Base-by-base conservation (phyloP, 2,329 filamentous ascomycete genomes). In the Tolypocladium cylindrosporum region DNA sequence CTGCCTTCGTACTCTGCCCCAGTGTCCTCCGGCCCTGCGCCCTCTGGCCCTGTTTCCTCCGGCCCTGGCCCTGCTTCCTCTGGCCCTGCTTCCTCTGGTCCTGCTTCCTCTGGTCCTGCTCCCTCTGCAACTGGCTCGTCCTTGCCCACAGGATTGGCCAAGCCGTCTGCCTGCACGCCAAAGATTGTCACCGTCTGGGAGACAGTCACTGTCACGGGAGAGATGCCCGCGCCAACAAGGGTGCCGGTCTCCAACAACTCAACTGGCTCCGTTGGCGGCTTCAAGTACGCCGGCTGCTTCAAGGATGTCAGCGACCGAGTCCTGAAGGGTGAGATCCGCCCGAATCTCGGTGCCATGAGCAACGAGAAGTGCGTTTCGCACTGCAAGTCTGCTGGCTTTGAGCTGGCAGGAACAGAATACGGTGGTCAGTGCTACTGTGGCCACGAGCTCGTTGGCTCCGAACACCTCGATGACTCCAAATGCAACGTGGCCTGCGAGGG, bases 371-470 rank as follows among this genome's bases (percentile, higher is more conserved):
- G 81, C 64, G 71, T 80, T 54, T 66, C 70, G 6, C 76, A 78
- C 66, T 85, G 82, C 67, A 68, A 74, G 9, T 62, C 58, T 8
- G 67, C 69, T 14, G 73, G 74, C 19, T 78, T 72, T 64, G 63
- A 63, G 8, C 72, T 79, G 50, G 79, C 80, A 8, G 81, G 79
- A 8, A 70, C 80, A 1, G 79, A 84, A 65, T 80, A 78, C 62
- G 71, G 69, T 27, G 69, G 70, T n/a, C 75, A 83, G 66, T 84
- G 81, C 69, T 84, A 76, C 70, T 85, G 79, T 62, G 77, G 73
- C 54, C 68, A 72, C 57, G 62, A 65, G 34, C 63, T 68, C 31
- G 56, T 61, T 7, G 69, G 71, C 48, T 74, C 71, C 36, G 67
- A 72, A 54, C 70, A 72, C 61, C 64, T 83, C 21, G 73, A 75